phyloP scores from a whole-genome alignment of 2,329 filamentous ascomycete species.

The Colletotrichum chrysophilum region DNA sequence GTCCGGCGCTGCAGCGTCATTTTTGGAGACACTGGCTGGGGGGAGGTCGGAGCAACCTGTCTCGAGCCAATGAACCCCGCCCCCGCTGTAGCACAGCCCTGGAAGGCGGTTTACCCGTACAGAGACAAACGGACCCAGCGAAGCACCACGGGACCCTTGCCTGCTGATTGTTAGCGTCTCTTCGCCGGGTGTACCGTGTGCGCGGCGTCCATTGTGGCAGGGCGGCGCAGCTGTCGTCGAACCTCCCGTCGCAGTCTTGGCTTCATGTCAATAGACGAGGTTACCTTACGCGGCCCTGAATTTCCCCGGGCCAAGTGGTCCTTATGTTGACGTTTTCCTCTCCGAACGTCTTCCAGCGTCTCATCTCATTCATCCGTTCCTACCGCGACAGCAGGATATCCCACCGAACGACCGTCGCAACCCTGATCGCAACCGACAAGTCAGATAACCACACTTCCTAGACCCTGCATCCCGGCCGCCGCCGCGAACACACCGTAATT shows the following conservation, averaged over 20 bases:
- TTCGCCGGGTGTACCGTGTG: neutral
- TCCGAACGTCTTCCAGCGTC: neutral
- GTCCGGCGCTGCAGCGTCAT: neutral
- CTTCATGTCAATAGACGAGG: slow-evolving; percentile 16
- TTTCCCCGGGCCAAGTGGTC: neutral
- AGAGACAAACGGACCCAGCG: neutral
- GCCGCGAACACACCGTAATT: neutral
- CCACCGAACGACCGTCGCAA: neutral
- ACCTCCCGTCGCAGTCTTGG: slow-evolving; percentile 14
- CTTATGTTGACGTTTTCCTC: neutral
- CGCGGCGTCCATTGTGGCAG: neutral
- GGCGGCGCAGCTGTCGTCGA: neutral
- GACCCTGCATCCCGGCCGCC: neutral
- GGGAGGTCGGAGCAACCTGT: neutral
- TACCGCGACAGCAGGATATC: neutral
- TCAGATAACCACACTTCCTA: neutral
- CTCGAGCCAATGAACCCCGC: slow-evolving; percentile 11
- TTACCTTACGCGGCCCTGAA: slow-evolving; percentile 13
- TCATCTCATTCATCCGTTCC: neutral
- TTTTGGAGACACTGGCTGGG: neutral
- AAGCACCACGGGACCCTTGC: neutral
- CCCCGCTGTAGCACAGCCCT: slow-evolving; percentile 4
- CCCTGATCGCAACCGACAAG: neutral
- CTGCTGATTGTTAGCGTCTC: neutral
- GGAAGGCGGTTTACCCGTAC: neutral